Evolutionary conservation across 2,329 filamentous ascomycete genomes (phyloP), one percentile per base, ranked within the genome.

Genomic region (Herpomyces periplanetae): DNA sequence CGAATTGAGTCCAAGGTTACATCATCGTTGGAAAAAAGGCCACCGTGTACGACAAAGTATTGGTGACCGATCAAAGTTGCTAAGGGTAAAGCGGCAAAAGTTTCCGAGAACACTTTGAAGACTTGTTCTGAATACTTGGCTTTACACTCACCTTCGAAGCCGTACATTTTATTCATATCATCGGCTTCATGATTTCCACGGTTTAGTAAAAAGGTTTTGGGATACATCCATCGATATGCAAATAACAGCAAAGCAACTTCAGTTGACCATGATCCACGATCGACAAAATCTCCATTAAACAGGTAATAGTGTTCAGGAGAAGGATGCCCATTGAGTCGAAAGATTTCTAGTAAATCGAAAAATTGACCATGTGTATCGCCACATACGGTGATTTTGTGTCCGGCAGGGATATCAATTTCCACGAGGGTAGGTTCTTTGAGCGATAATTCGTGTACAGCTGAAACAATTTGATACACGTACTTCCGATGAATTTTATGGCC

Each of bases 281-380:
- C 80, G 20, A 96, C 80, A 34, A 96, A 96, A 41, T 96, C 80
- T 27, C 80, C 80, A 37, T 96, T 96, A 50, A 96, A 96, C 6
- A 96, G 51, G 36, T 91, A 96, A 37, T 60, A 65, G 36, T 91
- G 71, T 34, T 64, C 68, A 25, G 75, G 68, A 8, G 51, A 54
- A 0, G 80, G 80, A 26, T 49, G 53, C 16, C 80, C 80, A 30
- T 87, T 88, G 22, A 80, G 51, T 26, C 66, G 51, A 56, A 96
- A 96, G 25, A 96, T 63, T 37, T 96, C 68, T 45, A 96, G 60
- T 16, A 96, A 50, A 38, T 96, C 80, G 36, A 85, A 96, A 43
- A 73, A 96, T 51, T 96, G 80, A 68, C 68, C 80, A 36, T 96
- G 80, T 3, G 80, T 96, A 37, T 96, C 80, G 37, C 80, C 80